Conservation (phyloP, 495 filamentous ascomycete species). For the Endocarpon pusillum region DNA sequence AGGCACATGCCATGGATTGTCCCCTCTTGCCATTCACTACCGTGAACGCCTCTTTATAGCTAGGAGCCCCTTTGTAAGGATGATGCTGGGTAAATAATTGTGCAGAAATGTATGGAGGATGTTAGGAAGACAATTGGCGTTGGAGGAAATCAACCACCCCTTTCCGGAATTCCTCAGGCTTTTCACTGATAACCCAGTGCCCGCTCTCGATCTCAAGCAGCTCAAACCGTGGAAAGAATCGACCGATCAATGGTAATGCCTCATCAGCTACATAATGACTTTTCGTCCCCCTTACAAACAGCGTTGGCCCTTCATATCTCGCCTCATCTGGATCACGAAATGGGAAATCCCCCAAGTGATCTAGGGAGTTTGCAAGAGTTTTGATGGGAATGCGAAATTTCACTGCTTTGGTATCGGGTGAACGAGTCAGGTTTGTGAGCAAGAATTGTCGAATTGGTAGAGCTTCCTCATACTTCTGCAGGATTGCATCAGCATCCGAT, state of each 20-base stretch:
- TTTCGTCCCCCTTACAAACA: conserved; percentile 70
- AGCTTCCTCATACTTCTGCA: conserved; percentile 59
- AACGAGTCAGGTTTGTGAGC: conserved; percentile 65
- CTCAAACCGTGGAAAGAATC: conserved; percentile 73
- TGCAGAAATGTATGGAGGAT: no score
- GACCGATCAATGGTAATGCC: conserved; percentile 68
- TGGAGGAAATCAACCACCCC: conserved; percentile 31
- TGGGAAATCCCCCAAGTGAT: conserved; percentile 67
- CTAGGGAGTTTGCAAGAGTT: conserved; percentile 36
- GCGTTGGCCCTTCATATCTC: conserved; percentile 55
- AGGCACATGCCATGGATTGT: no score
- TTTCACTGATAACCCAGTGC: conserved; percentile 91
- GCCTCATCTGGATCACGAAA: conserved; percentile 44
- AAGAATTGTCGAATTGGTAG: conserved; percentile 78
- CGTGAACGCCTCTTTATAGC: no score
- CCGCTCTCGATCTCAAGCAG: conserved; percentile 73
- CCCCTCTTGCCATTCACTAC: no score
- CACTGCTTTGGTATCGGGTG: conserved; percentile 22
- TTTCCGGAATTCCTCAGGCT: conserved; percentile 69
- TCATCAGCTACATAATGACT: conserved; percentile 81
- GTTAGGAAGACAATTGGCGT: no score
- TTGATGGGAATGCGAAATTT: conserved; percentile 45
- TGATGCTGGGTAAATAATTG: conserved; percentile 1
- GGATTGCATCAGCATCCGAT: conserved; percentile 63
- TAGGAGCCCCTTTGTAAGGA: no score